phyloP scores from a whole-genome alignment of 2,329 filamentous ascomycete species.

The Trichoderma atrobrunneum region DNA sequence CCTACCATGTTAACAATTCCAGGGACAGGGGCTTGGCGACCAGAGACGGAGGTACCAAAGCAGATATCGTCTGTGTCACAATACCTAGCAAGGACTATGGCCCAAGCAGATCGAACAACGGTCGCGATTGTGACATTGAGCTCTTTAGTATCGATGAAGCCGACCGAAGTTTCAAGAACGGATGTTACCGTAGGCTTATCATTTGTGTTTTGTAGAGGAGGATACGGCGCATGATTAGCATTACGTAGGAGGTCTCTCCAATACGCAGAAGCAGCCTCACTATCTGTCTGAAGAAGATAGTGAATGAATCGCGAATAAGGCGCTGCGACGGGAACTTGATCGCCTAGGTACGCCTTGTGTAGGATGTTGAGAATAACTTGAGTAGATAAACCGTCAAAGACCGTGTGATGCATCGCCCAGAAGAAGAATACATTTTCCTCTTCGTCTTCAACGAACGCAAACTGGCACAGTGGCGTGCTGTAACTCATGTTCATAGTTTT shows the following conservation, averaged over 20 bases:
- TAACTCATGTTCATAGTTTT: not conserved
- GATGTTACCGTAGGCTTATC: not conserved
- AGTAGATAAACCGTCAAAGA: slow-evolving; percentile 9
- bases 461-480: not conserved
- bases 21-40: slow-evolving; percentile 23
- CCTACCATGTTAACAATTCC: slow-evolving; percentile 24
- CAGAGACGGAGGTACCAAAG: slow-evolving; percentile 24
- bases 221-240: not conserved
- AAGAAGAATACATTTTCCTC: not conserved
- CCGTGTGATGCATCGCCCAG: not conserved
- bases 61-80: slow-evolving; percentile 27
- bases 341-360: not conserved
- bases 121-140: slow-evolving; percentile 20
- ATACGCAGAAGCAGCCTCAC: not conserved
- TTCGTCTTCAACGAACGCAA: not conserved
- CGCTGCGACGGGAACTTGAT: not conserved
- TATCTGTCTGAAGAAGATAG: not conserved
- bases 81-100: slow-evolving; percentile 33
- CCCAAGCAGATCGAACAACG: slow-evolving; percentile 8
- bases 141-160: not conserved
- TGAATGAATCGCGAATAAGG: not conserved
- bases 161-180: not conserved
- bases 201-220: not conserved
- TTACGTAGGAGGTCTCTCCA: not conserved
- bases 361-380: not conserved